phyloP scores from a whole-genome alignment of 345 rosid genomes.

The Ailanthus altissimus region DNA sequence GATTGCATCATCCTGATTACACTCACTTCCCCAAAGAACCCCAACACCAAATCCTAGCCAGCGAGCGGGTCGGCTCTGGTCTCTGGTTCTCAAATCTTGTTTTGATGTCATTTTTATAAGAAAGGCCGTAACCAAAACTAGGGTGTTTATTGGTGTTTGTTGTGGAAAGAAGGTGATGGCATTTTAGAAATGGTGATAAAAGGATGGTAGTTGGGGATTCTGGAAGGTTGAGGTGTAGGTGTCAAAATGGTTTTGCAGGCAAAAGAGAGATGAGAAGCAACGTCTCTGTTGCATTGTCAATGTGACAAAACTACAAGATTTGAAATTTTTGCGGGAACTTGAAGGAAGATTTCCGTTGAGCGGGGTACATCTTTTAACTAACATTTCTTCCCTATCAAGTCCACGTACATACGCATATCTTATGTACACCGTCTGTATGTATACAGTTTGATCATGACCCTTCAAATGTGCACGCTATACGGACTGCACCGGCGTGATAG shows the following conservation, averaged over 20 bases:
- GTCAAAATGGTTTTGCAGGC: conserved; percentile 36
- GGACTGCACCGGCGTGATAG: no score
- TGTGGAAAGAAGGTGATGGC: conserved; percentile 20
- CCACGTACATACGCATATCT: neutral
- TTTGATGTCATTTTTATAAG: conserved; percentile 28
- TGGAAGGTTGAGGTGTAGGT: conserved; percentile 61
- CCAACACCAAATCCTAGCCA: conserved; percentile 10
- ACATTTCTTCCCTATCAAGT: conserved; percentile 20
- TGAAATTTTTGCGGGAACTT: conserved; percentile 59
- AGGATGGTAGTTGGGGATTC: conserved; percentile 41
- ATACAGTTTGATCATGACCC: neutral
- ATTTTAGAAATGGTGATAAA: conserved; percentile 32
- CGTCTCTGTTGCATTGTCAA: conserved; percentile 2
- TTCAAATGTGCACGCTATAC: neutral
- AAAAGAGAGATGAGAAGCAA: conserved; percentile 39
- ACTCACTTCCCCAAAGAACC: neutral
- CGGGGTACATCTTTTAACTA: conserved; percentile 43
- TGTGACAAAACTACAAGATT: conserved; percentile 10
- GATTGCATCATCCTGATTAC: conserved; percentile 69
- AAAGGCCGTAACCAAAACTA: conserved; percentile 22
- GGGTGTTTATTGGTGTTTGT: conserved; percentile 21
- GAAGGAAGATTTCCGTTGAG: conserved; percentile 61
- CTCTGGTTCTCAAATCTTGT: conserved; percentile 14
- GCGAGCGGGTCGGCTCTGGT: neutral
- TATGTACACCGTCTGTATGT: neutral